Evolutionary conservation across 805 yeast species (phyloP), one percentile per base, ranked within the genome.

Genomic region (Kregervanrija pseudodelftensis): DNA sequence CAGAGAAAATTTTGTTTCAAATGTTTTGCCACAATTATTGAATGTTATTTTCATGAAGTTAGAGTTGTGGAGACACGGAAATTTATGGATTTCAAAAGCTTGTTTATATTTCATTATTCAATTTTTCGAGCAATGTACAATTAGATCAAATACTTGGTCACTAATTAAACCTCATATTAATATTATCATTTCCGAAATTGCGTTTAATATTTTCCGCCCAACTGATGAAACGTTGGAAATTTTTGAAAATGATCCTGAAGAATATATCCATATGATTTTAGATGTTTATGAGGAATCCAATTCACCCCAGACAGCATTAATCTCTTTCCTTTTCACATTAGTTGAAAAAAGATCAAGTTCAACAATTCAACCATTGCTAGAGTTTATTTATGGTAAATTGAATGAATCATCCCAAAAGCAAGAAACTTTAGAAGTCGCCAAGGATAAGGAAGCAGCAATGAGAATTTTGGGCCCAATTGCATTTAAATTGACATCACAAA

Each of bases 191-290:
- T 67, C 81, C 9, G 88, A 83, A 53, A 80, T 93, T 48, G 72
- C 90, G 8, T 89, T 74, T 66, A 96, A 96, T 2, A 63, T 87
- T 43, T 66, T 93, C 42, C 76, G 86, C 52, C 91, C 95, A 9
- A 72, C 75, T 7, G 85, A 83, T 47, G 80, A 77, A 3, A 78
- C 79, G 17, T 67, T 90, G 47, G 95, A 86, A 49, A 64, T 78
- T 16, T 91, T 86, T 65, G 95, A 89, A 49, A 78, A 76, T 49
- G 97, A 91, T 58, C 98, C 98, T 8, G 84, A 78, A 41, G 97
- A 91, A 60, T 93, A 89, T 60, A 85, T 93, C 50, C 90, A 86
- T 63, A 73, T 82, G 53, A 78, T 79, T 37, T 71, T 88, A 55
- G 88, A 82, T 60, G 66, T 79, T 37, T 62, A 82, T 53, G 93